These are phyloP conservation scores for Suhomyces bribrorum DNA, from an alignment of 1,139 yeast species.

Conservation along the genomic window DNA sequence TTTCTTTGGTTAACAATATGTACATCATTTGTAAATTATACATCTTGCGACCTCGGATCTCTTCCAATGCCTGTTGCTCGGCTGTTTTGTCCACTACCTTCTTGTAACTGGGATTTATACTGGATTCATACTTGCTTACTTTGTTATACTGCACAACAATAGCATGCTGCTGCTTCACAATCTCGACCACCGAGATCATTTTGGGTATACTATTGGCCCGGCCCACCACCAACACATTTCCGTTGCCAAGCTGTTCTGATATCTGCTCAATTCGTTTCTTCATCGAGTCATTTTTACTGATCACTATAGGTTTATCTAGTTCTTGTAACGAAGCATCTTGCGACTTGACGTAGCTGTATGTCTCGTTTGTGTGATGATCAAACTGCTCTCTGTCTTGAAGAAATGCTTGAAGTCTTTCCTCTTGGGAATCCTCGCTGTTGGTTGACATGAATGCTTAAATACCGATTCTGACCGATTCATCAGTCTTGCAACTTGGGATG, in stretches of 20 bases:
- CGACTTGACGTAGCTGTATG: conserved; percentile 1
- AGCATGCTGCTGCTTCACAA: conserved; percentile 20
- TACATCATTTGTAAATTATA: conserved; percentile 25
- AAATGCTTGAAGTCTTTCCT: conserved; percentile 3
- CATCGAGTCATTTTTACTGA: conserved; percentile 31
- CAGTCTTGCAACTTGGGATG: too few species aligned
- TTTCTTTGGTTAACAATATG: conserved; percentile 16
- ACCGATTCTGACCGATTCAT: too few species aligned
- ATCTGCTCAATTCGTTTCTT: conserved; percentile 22
- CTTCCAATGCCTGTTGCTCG: conserved; percentile 10
- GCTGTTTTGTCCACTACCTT: background rate
- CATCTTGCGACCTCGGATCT: conserved; percentile 19
- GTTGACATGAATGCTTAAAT: background rate
- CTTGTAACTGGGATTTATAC: conserved; percentile 10
- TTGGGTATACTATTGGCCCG: conserved; percentile 26
- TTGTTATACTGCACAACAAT: conserved; percentile 16
- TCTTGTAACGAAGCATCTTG: conserved; percentile 1
- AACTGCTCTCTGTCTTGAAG: conserved; percentile 5
- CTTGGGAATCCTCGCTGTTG: conserved; percentile 1
- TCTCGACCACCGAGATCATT: conserved; percentile 29
- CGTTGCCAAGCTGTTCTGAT: conserved; percentile 10
- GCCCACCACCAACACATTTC: conserved; percentile 18
- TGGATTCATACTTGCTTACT: conserved; percentile 12
- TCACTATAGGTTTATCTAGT: conserved; percentile 13
- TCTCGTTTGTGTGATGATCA: conserved; percentile 1